Evolutionary conservation across 768 basidiomycete species (phyloP).

Genomic region (Lentinula detonsa): DNA sequence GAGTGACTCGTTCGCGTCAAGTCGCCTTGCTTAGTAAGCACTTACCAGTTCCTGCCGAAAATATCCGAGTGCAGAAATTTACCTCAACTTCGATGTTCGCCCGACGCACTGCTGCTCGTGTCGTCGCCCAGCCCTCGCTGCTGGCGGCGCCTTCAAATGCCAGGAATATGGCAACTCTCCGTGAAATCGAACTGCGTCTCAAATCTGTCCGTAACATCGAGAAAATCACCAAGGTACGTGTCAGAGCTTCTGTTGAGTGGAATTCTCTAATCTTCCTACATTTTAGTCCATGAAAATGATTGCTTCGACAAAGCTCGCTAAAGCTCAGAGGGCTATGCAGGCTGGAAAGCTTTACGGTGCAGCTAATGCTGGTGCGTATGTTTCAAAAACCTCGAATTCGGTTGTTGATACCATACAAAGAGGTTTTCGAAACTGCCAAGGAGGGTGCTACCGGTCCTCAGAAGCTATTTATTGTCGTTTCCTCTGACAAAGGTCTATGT

Average conservation of each 20-base stretch:
- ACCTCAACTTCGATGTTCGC: constrained; percentile 31
- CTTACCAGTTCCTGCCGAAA: constrained; percentile 25
- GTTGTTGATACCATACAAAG: constrained; percentile 29
- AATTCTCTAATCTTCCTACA: not conserved
- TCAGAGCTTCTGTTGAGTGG: not conserved
- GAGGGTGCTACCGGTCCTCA: constrained; percentile 63
- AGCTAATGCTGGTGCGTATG: constrained; percentile 76
- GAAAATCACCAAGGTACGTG: constrained; percentile 93
- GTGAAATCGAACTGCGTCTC: constrained; percentile 93
- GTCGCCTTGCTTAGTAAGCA: constrained; percentile 9
- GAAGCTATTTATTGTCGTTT: constrained; percentile 90
- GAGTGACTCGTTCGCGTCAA: not conserved
- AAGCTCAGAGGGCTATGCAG: constrained; percentile 91
- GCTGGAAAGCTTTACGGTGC: constrained; percentile 89
- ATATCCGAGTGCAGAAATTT: constrained; percentile 31
- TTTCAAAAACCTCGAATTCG: constrained; percentile 1
- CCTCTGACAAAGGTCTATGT: constrained; percentile 98
- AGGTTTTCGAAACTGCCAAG: constrained; percentile 79
- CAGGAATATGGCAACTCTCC: constrained; percentile 94
- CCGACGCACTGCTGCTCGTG: constrained; percentile 38
- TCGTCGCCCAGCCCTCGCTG: constrained; percentile 25
- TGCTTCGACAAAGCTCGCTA: constrained; percentile 93
- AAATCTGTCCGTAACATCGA: constrained; percentile 97
- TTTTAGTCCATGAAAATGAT: constrained; percentile 97
- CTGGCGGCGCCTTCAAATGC: constrained; percentile 44